Evolutionary conservation across 2,329 filamentous ascomycete genomes (phyloP), one percentile per base, ranked within the genome.

Genomic region (Exophiala xenobiotica): DNA sequence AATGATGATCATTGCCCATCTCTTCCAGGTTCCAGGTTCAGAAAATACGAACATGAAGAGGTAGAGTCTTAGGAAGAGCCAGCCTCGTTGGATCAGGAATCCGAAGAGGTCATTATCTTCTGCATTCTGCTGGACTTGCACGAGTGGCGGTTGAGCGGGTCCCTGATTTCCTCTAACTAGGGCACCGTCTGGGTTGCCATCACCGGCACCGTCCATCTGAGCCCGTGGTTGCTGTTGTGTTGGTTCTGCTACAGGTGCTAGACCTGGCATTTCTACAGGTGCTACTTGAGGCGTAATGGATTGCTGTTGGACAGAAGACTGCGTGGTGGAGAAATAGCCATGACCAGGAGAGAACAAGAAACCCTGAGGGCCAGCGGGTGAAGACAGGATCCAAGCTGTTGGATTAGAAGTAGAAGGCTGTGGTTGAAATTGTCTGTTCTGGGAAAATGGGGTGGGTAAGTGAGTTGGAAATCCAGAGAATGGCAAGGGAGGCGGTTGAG

Each of bases 31-130:
- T 4, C 71, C 71, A n/a, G 73, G 68, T 18, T 74, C 72, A 22
- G 76, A 76, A 53, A 83, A 74, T 61, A 85, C 74, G 63, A 81
- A 83, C 48, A 78, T 74, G 61, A 84, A 81, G 51, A 79, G 75
- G 51, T 79, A 76, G 16, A 84, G 65, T 7, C 81, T 76, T 42
- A 82, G 67, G 19, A 83, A 74, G 2, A 83, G 72, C 82, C 82
- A 85, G 19, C 78, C 57, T 20, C 78, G 74, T 40, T 69, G 53
- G 14, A 73, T 54, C 38, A 73, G 64, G 39, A 74, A 70, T 2
- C 63, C 68, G 22, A 78, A 57, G 6, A 72, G 61, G 23, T 67
- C 65, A 12, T 69, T 54, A 26, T 58, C 56, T 22, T 59, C 49
- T 20, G 46, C 49, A 26, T 52, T 57, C 24, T 48, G 45, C 16